Base-by-base conservation (phyloP, 164 flowering plant genomes). In the Magnolia kwangsiensis region DNA sequence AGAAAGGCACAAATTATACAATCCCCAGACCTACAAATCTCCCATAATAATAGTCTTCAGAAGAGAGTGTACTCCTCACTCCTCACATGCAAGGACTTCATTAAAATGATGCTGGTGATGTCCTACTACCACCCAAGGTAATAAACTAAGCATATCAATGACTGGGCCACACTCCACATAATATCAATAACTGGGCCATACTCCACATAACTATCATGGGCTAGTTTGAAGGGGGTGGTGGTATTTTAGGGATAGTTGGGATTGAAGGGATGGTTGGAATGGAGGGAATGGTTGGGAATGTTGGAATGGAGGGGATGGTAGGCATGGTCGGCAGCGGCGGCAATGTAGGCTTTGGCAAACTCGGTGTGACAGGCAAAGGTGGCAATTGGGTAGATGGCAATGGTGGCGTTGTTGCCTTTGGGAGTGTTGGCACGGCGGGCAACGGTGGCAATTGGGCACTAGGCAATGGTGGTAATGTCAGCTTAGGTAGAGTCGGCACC, bases 261-360 rank as follows among this genome's bases (percentile, higher is more conserved):
- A 63, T 63, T 63, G 65, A 63, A 63, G 65, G 65, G 65, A 65
- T 21, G 31, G 37, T 65, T 20, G 68, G 68, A 21, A 65, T 20
- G 11, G 29, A 20, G 11, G 68, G 68, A 13, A 65, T 65, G 27
- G 8, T 65, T 9, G 68, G 68, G 11, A 65, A 21, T 8, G 68
- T 23, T 19, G 68, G 68, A 23, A 65, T 65, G n/a, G 27, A 10
- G 24, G 68, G 68, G 29, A 65, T 65, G 20, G 68, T 24, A 11
- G 68, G 68, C 27, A 65, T 20, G 11, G 29, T 21, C 8, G 68
- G 68, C 29, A 23, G 20, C 20, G 68, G 68, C 3, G 68, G 68
- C 68, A 65, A 65, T 65, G 68, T 65, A 13, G 68, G 29, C 29
- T 65, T 65, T 1, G 29, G 29, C 61, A 55, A 55, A 37, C 45